A percentile compares a stretch with the other conserved stretches of the same genome.
Conservation (phyloP, 2,329 filamentous ascomycete species). For the Hypoxylon sp. region DNA sequence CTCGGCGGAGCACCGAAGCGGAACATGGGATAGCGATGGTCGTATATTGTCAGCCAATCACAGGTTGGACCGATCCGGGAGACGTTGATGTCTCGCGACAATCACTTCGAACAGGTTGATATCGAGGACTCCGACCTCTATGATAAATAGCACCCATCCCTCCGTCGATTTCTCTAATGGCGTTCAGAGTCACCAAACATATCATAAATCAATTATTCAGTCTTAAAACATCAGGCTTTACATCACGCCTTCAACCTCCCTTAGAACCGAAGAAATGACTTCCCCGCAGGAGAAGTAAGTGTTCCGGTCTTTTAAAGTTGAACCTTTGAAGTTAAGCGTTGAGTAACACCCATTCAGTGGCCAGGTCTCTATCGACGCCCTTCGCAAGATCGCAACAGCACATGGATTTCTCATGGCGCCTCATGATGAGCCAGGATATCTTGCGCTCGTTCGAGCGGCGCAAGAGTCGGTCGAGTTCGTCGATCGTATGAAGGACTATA, state of each 20-base stretch:
- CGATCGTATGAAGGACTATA: conserved; percentile 55
- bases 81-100: neutral
- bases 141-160: conserved; percentile 22
- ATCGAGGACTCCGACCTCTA: neutral
- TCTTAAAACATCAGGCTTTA: conserved; percentile 2
- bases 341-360: conserved; percentile 3
- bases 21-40: conserved; percentile 21
- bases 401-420: conserved; percentile 28
- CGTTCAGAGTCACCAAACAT: neutral
- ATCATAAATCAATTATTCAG: neutral
- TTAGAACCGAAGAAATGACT: conserved; percentile 6
- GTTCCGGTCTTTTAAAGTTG: neutral
- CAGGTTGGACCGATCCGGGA: conserved; percentile 1
- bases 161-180: neutral
- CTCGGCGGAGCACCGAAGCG: conserved; percentile 21
- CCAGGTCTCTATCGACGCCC: conserved; percentile 23
- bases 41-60: conserved; percentile 38
- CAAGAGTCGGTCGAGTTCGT: conserved; percentile 43
- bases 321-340: neutral
- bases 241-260: neutral
- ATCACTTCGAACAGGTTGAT: neutral
- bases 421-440: conserved; percentile 36
- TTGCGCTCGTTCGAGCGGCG: conserved; percentile 20
- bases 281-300: conserved; percentile 22
- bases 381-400: conserved; percentile 32